These are phyloP conservation scores for Spathaspora sp. DNA, from an alignment of 1,139 yeast genomes.

Conservation along the genomic window DNA sequence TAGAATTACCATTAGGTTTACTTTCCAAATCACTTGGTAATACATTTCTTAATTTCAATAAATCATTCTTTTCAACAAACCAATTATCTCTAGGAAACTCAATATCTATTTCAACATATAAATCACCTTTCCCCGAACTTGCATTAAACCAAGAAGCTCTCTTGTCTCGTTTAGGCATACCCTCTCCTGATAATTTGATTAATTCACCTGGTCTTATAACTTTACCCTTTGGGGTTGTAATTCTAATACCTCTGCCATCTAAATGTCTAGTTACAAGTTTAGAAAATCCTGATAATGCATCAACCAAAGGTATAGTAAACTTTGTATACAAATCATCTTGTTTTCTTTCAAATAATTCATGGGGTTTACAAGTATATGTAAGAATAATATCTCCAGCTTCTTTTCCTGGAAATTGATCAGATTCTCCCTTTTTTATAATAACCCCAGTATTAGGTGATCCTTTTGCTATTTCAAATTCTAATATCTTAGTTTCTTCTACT, in stretches of 20 bases:
- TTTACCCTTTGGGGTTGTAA: constrained; percentile 69
- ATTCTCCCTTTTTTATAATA: constrained; percentile 63
- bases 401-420: constrained; percentile 78
- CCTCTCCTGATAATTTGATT: constrained; percentile 70
- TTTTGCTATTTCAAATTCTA: constrained; percentile 74
- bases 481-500: constrained; percentile 64
- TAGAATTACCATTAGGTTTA: constrained; percentile 24
- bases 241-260: constrained; percentile 72
- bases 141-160: constrained; percentile 35
- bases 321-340: constrained; percentile 66
- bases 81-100: constrained; percentile 85
- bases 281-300: constrained; percentile 81
- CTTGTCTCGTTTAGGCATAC: constrained; percentile 67
- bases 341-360: constrained; percentile 52
- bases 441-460: constrained; percentile 68
- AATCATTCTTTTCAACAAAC: constrained; percentile 67
- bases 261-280: constrained; percentile 68
- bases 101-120: constrained; percentile 68
- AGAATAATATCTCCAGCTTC: constrained; percentile 78
- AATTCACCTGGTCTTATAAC: constrained; percentile 79
- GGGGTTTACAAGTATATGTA: constrained; percentile 49
- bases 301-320: constrained; percentile 65
- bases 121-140: constrained; percentile 55
- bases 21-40: constrained; percentile 47
- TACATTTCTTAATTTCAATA: constrained; percentile 50